These are phyloP conservation scores for Haematococcus sp. DNA, from an alignment of 139 green algal species.

Conservation along the genomic window DNA sequence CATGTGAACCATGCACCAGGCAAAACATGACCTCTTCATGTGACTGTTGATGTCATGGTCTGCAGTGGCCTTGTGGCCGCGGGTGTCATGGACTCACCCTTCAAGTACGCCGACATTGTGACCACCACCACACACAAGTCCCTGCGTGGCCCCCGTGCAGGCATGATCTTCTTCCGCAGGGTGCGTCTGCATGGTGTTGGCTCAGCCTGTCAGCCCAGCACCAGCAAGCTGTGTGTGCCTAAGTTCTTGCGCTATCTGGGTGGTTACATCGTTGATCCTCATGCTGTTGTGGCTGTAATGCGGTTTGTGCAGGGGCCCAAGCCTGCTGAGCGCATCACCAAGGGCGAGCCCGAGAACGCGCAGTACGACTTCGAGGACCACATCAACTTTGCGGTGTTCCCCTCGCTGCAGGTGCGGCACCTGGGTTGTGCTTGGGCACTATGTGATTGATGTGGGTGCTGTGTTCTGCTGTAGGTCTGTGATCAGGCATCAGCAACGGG, in stretches of 20 bases:
- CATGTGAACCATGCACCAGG: too few species aligned
- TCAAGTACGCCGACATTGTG: slow-evolving; percentile 93
- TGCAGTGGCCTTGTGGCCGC: slow-evolving; percentile 77
- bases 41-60: not conserved
- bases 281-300: not conserved
- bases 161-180: slow-evolving; percentile 99
- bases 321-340: slow-evolving; percentile 48
- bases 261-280: not conserved
- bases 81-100: slow-evolving; percentile 80
- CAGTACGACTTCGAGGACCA: slow-evolving; percentile 88
- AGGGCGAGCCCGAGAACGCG: slow-evolving; percentile 53
- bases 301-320: slow-evolving; percentile 60
- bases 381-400: slow-evolving; percentile 97
- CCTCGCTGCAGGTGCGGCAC: slow-evolving; percentile 55
- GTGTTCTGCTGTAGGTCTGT: too few species aligned
- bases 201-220: not conserved
- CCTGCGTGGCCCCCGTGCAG: slow-evolving; percentile 81
- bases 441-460: too few species aligned
- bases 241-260: not conserved
- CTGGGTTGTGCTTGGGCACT: too few species aligned
- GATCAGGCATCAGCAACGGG: too few species aligned
- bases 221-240: not conserved
- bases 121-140: slow-evolving; percentile 99
- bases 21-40: not conserved
- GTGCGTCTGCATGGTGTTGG: too few species aligned